Percentiles rank a stretch among this genome's conserved stretches.
Evolutionary conservation across 106 monocot species (phyloP).

Genomic region (Dendrobium huoshanense): DNA sequence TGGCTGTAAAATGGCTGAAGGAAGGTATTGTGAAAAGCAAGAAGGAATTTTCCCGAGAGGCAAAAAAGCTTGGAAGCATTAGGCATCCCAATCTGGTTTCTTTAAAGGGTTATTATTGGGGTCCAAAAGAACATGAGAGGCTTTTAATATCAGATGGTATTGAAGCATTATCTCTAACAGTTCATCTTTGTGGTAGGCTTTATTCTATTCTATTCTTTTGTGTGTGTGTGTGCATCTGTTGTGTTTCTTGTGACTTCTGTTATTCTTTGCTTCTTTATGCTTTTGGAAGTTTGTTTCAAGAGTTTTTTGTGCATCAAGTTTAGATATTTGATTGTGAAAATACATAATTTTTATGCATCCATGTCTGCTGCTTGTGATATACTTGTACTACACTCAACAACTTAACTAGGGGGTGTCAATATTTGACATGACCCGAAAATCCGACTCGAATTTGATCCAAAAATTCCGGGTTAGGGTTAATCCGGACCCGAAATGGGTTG

Average conservation of each 20-base stretch:
- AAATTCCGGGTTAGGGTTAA: too few relatives aligned
- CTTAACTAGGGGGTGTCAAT: too few relatives aligned
- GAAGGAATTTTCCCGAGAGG: slow-evolving; percentile 75
- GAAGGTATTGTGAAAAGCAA: slow-evolving; percentile 67
- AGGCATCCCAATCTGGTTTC: slow-evolving; percentile 64
- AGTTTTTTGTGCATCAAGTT: too few relatives aligned
- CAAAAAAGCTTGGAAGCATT: slow-evolving; percentile 60
- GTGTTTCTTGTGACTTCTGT: not conserved
- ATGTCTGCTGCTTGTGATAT: too few relatives aligned
- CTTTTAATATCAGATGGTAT: slow-evolving; percentile 67
- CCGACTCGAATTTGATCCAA: too few relatives aligned
- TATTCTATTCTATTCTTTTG: not conserved
- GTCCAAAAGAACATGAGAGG: slow-evolving; percentile 70
- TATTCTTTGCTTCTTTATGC: too few relatives aligned
- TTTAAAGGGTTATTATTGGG: slow-evolving; percentile 72
- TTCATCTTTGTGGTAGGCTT: slow-evolving; percentile 50
- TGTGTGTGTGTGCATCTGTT: not conserved
- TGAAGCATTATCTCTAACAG: slow-evolving; percentile 34
- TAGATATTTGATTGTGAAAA: too few relatives aligned
- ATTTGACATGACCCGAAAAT: too few relatives aligned
- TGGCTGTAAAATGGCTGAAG: slow-evolving; percentile 69
- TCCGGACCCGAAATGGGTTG: too few relatives aligned
- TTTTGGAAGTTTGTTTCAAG: too few relatives aligned
- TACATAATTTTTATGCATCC: too few relatives aligned
- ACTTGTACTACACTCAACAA: too few relatives aligned